Evolutionary conservation across 1,284 basidiomycete genomes (phyloP), one percentile per base, ranked within the genome.

Genomic region (Sanguinoderma infundibulare): DNA sequence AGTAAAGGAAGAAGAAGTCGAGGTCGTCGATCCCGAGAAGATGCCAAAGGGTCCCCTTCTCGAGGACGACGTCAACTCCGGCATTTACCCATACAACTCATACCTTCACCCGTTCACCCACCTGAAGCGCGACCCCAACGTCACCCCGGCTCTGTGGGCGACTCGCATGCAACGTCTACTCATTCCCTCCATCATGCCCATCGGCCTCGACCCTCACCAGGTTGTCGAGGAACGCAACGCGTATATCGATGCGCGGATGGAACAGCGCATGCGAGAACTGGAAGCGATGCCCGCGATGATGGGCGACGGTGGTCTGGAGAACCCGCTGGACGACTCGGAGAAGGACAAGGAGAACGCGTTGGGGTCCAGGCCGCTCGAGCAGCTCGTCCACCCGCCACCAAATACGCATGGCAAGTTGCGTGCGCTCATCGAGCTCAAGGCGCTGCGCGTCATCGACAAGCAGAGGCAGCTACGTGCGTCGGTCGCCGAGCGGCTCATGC

Each of bases 51-150:
- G 85, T 0, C 83, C 86, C 2, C 89, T 87, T 72, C 81, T 94
- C 47, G 94, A 96, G 67, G 90, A 95, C 73, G 89, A 97, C 72
- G 79, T 86, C 50, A 83, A 85, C 63, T 95, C 94, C 3, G 84
- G 88, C 54, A 89, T 98, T 61, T 97, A 98, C 72, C 97, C 97
- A 0, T 98, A 97, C 83, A 98, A 98, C 75, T 90, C 96, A n/a
- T 98, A 90, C 75, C 82, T 84, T 28, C 88, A 96, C 71, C 97
- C 97, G 0, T 91, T 94, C 70, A 84, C 90, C 3, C 87, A 91
- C 68, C 85, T 94, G 65, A 86, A 86, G 63, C 84, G 87, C 28
- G 81, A 85, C 49, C 74, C 86, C 57, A 87, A 86, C 57, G 79
- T 78, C 50, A 84, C 87, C 70, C 83, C 87, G 40, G 72, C 81